These are phyloP conservation scores for Epichloe gansuensis DNA, from an alignment of 2,329 filamentous ascomycete species.

Conservation along the genomic window DNA sequence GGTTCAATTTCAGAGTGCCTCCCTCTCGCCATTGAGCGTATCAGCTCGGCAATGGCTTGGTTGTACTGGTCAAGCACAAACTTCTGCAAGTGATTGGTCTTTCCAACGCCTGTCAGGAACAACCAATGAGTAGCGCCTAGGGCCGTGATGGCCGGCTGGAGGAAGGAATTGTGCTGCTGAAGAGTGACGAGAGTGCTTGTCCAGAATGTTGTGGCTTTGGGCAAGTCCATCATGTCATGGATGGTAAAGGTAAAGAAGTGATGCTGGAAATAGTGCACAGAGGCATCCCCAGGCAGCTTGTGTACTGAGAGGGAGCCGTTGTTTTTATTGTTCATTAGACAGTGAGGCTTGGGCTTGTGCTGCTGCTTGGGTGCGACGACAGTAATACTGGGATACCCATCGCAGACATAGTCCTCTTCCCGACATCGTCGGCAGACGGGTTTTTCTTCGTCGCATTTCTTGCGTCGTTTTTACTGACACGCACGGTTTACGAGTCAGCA, in stretches of 20 bases:
- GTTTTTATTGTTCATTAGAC: neutral
- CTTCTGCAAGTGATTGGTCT: neutral
- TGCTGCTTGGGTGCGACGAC: neutral
- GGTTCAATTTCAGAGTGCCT: neutral
- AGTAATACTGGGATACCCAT: neutral
- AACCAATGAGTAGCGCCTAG: slow-evolving; percentile 2
- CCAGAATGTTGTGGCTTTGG: slow-evolving; percentile 1
- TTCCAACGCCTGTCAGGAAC: neutral
- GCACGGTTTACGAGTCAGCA: neutral
- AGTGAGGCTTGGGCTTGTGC: neutral
- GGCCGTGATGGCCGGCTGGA: slow-evolving; percentile 1
- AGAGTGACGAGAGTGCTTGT: neutral
- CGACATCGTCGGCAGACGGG: slow-evolving; percentile 1
- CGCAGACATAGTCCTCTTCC: slow-evolving; percentile 2
- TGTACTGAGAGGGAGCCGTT: neutral
- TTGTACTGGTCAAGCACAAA: slow-evolving; percentile 2
- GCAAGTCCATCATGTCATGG: slow-evolving; percentile 3
- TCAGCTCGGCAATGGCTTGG: neutral
- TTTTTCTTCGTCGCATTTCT: slow-evolving; percentile 4
- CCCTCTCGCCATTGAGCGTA: neutral
- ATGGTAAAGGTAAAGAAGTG: slow-evolving; percentile 4
- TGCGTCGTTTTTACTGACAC: slow-evolving; percentile 2
- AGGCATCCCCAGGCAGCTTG: neutral
- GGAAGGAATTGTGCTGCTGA: neutral
- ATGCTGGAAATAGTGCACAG: slow-evolving; percentile 1